phyloP scores from a whole-genome alignment of 495 filamentous ascomycete species.

The Penicillium verhagenii region DNA sequence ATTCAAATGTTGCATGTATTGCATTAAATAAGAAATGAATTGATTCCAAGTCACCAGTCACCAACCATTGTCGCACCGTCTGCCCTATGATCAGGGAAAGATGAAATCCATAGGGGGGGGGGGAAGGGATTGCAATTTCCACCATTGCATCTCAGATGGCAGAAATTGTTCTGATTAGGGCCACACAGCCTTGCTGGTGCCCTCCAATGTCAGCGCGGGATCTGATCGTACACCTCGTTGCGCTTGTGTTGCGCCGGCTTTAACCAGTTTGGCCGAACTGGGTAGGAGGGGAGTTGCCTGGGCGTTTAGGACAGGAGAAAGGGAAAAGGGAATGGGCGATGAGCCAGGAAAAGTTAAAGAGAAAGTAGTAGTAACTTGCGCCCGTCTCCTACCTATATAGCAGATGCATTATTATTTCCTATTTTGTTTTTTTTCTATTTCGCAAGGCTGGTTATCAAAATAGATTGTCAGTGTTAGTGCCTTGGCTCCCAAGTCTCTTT shows the following conservation, averaged over 20 bases:
- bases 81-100: neutral
- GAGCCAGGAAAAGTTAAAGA: too few relatives aligned
- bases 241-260: constrained; percentile 16
- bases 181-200: constrained; percentile 11
- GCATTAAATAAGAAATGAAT: neutral
- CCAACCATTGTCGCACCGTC: constrained; percentile 1
- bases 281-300: too few relatives aligned
- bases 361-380: too few relatives aligned
- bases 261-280: neutral
- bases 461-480: too few relatives aligned
- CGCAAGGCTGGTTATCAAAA: too few relatives aligned
- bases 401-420: too few relatives aligned
- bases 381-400: too few relatives aligned
- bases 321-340: neutral
- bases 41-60: neutral
- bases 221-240: constrained; percentile 16
- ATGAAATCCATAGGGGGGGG: too few relatives aligned
- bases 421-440: too few relatives aligned
- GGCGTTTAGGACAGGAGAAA: neutral
- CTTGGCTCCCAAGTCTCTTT: too few relatives aligned
- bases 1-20: neutral
- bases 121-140: neutral
- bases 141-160: constrained; percentile 1
- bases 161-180: constrained; percentile 26
- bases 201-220: constrained; percentile 5